These are phyloP conservation scores for Naganishia sp. DNA, from an alignment of 1,284 basidiomycete genomes.

Conservation along the genomic window DNA sequence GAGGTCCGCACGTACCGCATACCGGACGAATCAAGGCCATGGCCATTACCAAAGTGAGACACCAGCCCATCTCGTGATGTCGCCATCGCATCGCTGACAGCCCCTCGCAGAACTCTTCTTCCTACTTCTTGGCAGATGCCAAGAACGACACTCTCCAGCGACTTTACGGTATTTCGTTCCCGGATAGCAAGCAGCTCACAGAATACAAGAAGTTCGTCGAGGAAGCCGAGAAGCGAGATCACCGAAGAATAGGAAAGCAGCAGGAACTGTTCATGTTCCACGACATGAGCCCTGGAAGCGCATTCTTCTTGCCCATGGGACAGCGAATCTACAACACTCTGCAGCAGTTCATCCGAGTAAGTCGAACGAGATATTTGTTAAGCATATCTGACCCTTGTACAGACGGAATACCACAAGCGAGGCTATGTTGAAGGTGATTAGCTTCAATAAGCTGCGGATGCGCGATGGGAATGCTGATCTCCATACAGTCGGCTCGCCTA, in stretches of 20 bases:
- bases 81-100: background rate
- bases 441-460: constrained; percentile 38
- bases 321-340: constrained; percentile 96
- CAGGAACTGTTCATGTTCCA: constrained; percentile 99
- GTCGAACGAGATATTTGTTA: constrained; percentile 42
- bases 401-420: constrained; percentile 57
- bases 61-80: background rate
- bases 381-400: background rate
- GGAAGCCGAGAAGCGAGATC: constrained; percentile 96
- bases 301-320: constrained; percentile 97
- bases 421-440: constrained; percentile 55
- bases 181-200: constrained; percentile 90
- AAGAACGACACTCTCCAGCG: constrained; percentile 95
- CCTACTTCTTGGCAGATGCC: constrained; percentile 95
- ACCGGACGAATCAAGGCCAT: constrained; percentile 97
- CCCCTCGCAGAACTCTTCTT: constrained; percentile 80
- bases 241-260: constrained; percentile 92
- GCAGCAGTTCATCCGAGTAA: constrained; percentile 81
- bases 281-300: constrained; percentile 89
- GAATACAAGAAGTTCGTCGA: constrained; percentile 97
- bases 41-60: constrained; percentile 81
- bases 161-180: constrained; percentile 98
- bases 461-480: constrained; percentile 13
- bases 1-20: constrained; percentile 96
- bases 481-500: constrained; percentile 83